These are phyloP conservation scores for Nothophoma quercina DNA, from an alignment of 2,329 filamentous ascomycete species.

Conservation along the genomic window DNA sequence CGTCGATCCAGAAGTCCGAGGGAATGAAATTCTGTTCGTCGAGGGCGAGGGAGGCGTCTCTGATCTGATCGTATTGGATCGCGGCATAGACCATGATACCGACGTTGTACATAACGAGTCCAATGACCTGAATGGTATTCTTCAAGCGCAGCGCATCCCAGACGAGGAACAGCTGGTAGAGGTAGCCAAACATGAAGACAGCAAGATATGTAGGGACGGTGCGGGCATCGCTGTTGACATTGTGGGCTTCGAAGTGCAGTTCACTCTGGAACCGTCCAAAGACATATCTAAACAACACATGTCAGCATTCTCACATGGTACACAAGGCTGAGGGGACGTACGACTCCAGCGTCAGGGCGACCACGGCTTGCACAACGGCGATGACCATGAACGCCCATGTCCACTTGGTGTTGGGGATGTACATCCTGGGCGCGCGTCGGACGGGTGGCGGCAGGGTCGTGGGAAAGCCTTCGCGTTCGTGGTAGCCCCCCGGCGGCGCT, in stretches of 20 bases:
- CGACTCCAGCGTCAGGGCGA: slow-evolving; percentile 86
- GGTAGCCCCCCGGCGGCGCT: slow-evolving; percentile 59
- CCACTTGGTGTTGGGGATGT: slow-evolving; percentile 84
- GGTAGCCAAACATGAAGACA: slow-evolving; percentile 95
- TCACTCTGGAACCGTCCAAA: slow-evolving; percentile 84
- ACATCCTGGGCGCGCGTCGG: slow-evolving; percentile 60
- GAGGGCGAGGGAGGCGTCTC: slow-evolving; percentile 71
- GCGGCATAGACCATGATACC: slow-evolving; percentile 91
- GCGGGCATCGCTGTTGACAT: slow-evolving; percentile 55
- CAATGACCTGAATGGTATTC: slow-evolving; percentile 98
- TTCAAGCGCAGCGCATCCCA: slow-evolving; percentile 94
- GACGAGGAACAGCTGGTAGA: slow-evolving; percentile 88
- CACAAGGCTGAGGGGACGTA: too few species aligned
- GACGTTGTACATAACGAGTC: slow-evolving; percentile 89
- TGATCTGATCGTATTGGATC: slow-evolving; percentile 91
- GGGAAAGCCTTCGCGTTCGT: slow-evolving; percentile 50
- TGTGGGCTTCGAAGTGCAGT: slow-evolving; percentile 52
- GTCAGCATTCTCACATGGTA: too few species aligned
- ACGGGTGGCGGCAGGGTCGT: slow-evolving; percentile 52
- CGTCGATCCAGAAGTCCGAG: slow-evolving; percentile 69
- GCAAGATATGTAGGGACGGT: slow-evolving; percentile 95
- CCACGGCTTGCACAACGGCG: slow-evolving; percentile 76
- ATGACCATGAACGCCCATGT: slow-evolving; percentile 83
- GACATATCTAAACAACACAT: too few species aligned
- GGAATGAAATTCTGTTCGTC: slow-evolving; percentile 55